Percentiles rank a stretch among this genome's conserved stretches.
Conservation (phyloP, 306 rosid genomes). For the Argentina anserina region DNA sequence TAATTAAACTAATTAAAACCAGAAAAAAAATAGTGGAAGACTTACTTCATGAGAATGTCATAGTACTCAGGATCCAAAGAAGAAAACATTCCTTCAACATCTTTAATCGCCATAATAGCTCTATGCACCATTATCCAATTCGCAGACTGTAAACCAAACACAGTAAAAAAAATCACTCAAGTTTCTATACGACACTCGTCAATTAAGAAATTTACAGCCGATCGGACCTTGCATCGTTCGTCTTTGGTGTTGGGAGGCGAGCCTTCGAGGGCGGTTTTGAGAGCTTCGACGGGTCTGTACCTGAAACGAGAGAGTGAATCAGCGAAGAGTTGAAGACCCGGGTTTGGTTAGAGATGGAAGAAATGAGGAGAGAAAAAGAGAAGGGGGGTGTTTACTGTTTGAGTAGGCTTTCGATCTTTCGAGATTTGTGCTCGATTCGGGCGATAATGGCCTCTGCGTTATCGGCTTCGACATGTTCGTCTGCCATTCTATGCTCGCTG, state of each 20-base stretch:
- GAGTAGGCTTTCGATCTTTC: slow-evolving; percentile 93
- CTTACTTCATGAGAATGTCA: slow-evolving; percentile 94
- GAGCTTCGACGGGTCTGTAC: slow-evolving; percentile 80
- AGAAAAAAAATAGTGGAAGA: slow-evolving; percentile 5
- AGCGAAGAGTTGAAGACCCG: neutral
- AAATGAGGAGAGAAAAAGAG: neutral
- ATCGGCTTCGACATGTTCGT: slow-evolving; percentile 66
- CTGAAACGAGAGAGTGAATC: slow-evolving; percentile 31
- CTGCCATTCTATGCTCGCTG: slow-evolving; percentile 44
- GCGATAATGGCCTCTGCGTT: slow-evolving; percentile 90
- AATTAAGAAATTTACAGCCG: neutral
- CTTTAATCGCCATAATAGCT: slow-evolving; percentile 95
- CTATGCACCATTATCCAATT: slow-evolving; percentile 95
- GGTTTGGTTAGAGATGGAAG: neutral
- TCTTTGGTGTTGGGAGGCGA: slow-evolving; percentile 77
- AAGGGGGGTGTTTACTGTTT: slow-evolving; percentile 58
- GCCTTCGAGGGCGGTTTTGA: slow-evolving; percentile 97
- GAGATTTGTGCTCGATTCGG: slow-evolving; percentile 89
- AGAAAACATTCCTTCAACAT: slow-evolving; percentile 88
- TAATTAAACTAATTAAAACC: neutral
- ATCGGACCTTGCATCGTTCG: slow-evolving; percentile 83
- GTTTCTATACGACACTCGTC: neutral
- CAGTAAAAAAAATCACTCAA: neutral
- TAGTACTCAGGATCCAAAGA: slow-evolving; percentile 98
- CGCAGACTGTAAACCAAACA: slow-evolving; percentile 52